Percentiles rank a stretch among this genome's conserved stretches.
Evolutionary conservation across 345 rosid species (phyloP).

Genomic region (Anacardium occidentale): DNA sequence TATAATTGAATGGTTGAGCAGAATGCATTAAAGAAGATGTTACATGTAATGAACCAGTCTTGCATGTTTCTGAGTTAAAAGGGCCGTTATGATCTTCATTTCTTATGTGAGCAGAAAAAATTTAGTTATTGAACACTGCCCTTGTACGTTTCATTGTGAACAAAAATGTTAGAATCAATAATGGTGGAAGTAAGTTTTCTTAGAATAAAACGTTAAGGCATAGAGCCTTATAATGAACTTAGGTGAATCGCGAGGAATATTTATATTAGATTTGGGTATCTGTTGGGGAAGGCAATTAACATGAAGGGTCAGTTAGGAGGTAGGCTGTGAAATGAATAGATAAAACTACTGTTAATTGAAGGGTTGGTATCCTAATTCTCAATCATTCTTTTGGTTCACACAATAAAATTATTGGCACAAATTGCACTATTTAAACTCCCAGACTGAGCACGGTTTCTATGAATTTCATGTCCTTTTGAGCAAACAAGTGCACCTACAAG

Average conservation of each 20-base stretch:
- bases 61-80: no score
- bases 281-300: constrained; percentile 55
- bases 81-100: neutral
- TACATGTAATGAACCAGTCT: neutral
- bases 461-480: constrained; percentile 17
- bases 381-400: constrained; percentile 64
- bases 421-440: constrained; percentile 58
- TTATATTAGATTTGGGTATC: constrained; percentile 24
- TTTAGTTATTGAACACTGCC: neutral
- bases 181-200: neutral
- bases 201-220: neutral
- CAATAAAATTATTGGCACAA: constrained; percentile 42
- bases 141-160: neutral
- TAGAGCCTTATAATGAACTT: no score
- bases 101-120: neutral
- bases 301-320: constrained; percentile 58
- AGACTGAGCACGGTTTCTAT: constrained; percentile 17
- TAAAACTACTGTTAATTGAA: constrained; percentile 28
- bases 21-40: neutral
- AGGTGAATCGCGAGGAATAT: neutral
- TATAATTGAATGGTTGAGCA: neutral
- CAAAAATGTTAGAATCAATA: neutral
- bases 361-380: constrained; percentile 67
- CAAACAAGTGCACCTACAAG: neutral
- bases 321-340: constrained; percentile 46